These are phyloP conservation scores for Lasiodiplodia sp. DNA, from an alignment of 2,329 filamentous ascomycete species.

Conservation along the genomic window DNA sequence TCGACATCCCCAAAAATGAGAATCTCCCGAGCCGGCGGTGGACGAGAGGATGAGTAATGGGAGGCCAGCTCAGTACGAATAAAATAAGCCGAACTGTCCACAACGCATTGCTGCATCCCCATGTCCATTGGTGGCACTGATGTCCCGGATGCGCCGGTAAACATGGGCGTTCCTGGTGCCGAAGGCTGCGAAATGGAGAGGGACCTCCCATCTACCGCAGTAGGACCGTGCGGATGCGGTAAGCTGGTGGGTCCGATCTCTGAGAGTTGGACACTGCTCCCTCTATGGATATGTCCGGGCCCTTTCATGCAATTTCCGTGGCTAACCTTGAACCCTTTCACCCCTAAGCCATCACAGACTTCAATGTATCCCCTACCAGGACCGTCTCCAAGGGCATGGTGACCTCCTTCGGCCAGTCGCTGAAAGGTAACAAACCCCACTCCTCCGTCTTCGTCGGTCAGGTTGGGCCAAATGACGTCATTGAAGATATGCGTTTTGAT, in stretches of 20 bases:
- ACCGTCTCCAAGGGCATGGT: slow-evolving; percentile 81
- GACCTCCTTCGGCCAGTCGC: slow-evolving; percentile 86
- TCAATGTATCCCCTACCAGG: slow-evolving; percentile 85
- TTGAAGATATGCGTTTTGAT: slow-evolving; percentile 97
- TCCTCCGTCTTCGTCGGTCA: slow-evolving; percentile 94
- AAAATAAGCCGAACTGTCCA: slow-evolving; percentile 93
- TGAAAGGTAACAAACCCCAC: slow-evolving; percentile 92
- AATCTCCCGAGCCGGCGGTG: slow-evolving; percentile 65
- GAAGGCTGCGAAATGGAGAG: slow-evolving; percentile 45
- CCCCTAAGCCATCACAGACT: slow-evolving; percentile 85
- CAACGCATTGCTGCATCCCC: slow-evolving; percentile 64
- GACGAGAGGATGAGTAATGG: slow-evolving; percentile 26
- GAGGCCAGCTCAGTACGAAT: slow-evolving; percentile 71
- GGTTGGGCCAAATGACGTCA: slow-evolving; percentile 95
- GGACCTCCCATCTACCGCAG: slow-evolving; percentile 40
- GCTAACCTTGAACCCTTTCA: slow-evolving; percentile 85
- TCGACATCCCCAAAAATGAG: slow-evolving; percentile 97
- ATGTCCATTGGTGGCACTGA: slow-evolving; percentile 33
- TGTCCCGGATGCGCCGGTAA: slow-evolving; percentile 31
- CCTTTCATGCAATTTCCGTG: slow-evolving; percentile 88
- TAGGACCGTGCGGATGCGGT: slow-evolving; percentile 34
- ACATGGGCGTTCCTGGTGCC: slow-evolving; percentile 45
- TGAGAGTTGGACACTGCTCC: slow-evolving; percentile 50
- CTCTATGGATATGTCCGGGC: slow-evolving; percentile 49
- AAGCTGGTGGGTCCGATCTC: slow-evolving; percentile 43